Evolutionary conservation across 2,329 filamentous ascomycete genomes (phyloP), one percentile per base, ranked within the genome.

Genomic region (Exserohilum rostratum): DNA sequence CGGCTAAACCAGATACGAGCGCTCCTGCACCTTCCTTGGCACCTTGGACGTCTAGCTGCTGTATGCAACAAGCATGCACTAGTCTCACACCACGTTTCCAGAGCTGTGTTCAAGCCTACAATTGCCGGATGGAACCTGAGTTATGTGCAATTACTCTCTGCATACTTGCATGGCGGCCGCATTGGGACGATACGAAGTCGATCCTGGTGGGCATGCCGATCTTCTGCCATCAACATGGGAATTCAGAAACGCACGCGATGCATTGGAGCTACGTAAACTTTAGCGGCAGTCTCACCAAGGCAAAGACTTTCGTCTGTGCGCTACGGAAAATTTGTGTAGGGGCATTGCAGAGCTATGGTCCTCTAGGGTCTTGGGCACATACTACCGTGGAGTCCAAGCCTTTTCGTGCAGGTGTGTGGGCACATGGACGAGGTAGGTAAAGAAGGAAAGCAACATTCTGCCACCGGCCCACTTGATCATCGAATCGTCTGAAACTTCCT

Each of bases 1-100:
- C 55, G 65, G 66, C 37, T 68, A 66, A 69, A 65, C 53, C 58
- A 57, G 50, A 66, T 61, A 63, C 62, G 53, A 62, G 54, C 49
- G 22, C 56, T 49, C 57, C 63, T 57, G 58, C 54, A 56, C 57
- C 55, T 60, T 55, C 55, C 58, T 55, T 56, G 42, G 56, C 58
- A n/a, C 45, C 31, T 47, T 39, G 47, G 34, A 57, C 38, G 31
- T 18, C 33, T 39, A 57, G 39, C 46, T 40, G 54, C 31, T 40
- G 33, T 48, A 49, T 58, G 50, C 44, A 40, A 40, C 22, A 37
- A 47, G 46, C 50, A 57, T 56, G 57, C 30, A 57, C 31, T 53
- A 30, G 50, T 44, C 49, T 34, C 50, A 46, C 42, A 54, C 50
- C 51, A 38, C 52, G 52, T 51, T 51, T 50, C 51, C 43, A 53